phyloP scores from a whole-genome alignment of 2,329 filamentous ascomycete genomes.

The Geosmithia morbida region DNA sequence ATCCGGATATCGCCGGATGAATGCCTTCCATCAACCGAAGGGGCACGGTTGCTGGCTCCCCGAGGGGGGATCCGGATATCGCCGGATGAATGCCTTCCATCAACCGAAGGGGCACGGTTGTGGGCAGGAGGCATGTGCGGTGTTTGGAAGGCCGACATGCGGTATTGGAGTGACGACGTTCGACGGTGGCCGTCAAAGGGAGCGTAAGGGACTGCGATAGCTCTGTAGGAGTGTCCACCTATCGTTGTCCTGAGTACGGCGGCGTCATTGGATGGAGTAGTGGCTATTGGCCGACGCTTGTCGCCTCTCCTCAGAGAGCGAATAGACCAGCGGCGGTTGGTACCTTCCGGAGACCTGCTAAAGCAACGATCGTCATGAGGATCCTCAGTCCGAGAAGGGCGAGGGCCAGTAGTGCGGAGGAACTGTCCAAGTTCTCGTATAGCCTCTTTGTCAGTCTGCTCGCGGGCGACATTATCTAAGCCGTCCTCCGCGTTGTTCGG shows the following conservation, averaged over 20 bases:
- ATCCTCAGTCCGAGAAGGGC: neutral
- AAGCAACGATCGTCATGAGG: neutral
- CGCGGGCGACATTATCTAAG: conserved; percentile 1
- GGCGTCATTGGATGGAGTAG: neutral
- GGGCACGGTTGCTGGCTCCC: neutral
- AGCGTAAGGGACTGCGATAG: conserved; percentile 1
- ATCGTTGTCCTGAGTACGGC: conserved; percentile 1
- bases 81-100: neutral
- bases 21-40: no score
- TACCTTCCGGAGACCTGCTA: neutral
- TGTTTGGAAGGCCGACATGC: conserved; percentile 1
- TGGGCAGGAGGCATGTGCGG: neutral
- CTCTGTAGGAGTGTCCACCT: conserved; percentile 2
- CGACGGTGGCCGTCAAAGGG: neutral
- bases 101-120: neutral
- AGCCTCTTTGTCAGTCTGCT: conserved; percentile 2
- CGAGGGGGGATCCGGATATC: neutral
- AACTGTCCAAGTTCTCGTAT: conserved; percentile 2
- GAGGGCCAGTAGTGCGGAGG: neutral
- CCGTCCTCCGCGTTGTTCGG: neutral
- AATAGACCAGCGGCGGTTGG: conserved; percentile 1
- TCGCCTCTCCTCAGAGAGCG: conserved; percentile 1
- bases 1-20: neutral
- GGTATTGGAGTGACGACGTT: neutral
- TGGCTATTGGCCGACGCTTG: neutral